Conservation (phyloP, 164 flowering plant genomes). For the Nymphaea colorata region DNA sequence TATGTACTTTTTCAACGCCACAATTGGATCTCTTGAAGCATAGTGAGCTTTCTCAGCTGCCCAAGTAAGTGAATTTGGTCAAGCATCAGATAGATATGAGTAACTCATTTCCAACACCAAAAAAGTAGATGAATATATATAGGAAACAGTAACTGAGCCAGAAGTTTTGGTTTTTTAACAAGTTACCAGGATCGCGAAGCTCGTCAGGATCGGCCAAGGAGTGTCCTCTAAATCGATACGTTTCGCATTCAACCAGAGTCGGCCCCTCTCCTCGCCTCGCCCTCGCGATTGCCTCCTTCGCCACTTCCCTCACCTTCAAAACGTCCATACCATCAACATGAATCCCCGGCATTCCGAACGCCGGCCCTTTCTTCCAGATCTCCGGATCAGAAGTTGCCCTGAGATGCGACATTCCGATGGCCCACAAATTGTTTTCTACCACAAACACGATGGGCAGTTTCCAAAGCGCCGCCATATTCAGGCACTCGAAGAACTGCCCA, state of each 20-base stretch:
- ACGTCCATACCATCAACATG: conserved; percentile 99
- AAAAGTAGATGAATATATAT: too few relatives aligned
- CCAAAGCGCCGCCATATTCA: conserved; percentile 98
- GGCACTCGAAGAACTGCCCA: conserved; percentile 93
- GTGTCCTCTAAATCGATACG: conserved; percentile 91
- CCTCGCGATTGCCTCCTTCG: conserved; percentile 71
- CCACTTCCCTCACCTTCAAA: conserved; percentile 94
- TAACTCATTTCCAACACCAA: too few relatives aligned
- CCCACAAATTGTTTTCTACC: conserved; percentile 98
- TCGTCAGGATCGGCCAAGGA: conserved; percentile 99
- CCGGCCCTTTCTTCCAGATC: conserved; percentile 87
- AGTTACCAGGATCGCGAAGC: conserved; percentile 86
- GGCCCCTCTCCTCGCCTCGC: conserved; percentile 98
- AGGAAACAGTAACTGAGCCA: too few relatives aligned
- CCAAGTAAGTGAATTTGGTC: conserved; percentile 7
- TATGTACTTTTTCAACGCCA: conserved; percentile 74
- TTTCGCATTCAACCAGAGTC: conserved; percentile 87
- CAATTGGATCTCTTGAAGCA: conserved; percentile 78
- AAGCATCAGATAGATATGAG: too few relatives aligned
- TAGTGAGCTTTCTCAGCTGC: conserved; percentile 89
- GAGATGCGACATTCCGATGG: conserved; percentile 94
- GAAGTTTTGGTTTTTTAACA: too few relatives aligned
- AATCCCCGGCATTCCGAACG: conserved; percentile 94
- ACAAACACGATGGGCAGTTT: conserved; percentile 90
- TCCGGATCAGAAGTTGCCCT: conserved; percentile 91